These are phyloP conservation scores for Hyaloscypha hepaticicola DNA, from an alignment of 495 filamentous ascomycete genomes.

Conservation along the genomic window DNA sequence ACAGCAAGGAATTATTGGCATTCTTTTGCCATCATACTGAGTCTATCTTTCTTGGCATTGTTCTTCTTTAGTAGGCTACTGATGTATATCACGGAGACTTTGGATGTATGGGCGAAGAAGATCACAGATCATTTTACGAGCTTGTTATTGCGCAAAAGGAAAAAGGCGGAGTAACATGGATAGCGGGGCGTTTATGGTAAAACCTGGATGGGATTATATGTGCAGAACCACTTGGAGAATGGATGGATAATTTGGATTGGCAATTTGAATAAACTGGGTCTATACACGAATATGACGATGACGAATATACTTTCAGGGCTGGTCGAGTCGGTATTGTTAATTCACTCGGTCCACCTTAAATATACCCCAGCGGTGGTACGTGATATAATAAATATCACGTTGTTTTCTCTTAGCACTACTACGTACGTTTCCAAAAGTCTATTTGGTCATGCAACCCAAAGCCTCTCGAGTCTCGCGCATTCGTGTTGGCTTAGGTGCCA, in stretches of 20 bases:
- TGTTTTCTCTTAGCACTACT: too few species aligned
- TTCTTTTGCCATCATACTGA: constrained; percentile 66
- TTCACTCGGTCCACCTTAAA: too few species aligned
- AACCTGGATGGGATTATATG: background rate
- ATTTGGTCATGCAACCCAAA: too few species aligned
- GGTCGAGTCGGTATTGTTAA: too few species aligned
- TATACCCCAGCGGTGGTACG: too few species aligned
- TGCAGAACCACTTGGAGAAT: background rate
- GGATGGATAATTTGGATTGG: background rate
- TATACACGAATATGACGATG: too few species aligned
- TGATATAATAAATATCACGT: too few species aligned
- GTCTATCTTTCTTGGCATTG: constrained; percentile 59
- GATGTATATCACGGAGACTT: constrained; percentile 49
- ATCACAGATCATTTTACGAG: constrained; percentile 12
- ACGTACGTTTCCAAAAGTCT: too few species aligned
- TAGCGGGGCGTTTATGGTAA: background rate
- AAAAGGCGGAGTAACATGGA: constrained; percentile 1
- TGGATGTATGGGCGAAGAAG: constrained; percentile 38
- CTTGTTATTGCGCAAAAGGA: constrained; percentile 18
- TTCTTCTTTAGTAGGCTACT: constrained; percentile 48
- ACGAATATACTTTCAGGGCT: too few species aligned
- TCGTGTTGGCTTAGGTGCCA: too few species aligned
- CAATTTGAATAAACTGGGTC: too few species aligned
- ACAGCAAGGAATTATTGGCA: constrained; percentile 68
- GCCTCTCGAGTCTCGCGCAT: too few species aligned